Evolutionary conservation across 805 yeast genomes (phyloP).

Genomic region (Lipomyces japonicus): DNA sequence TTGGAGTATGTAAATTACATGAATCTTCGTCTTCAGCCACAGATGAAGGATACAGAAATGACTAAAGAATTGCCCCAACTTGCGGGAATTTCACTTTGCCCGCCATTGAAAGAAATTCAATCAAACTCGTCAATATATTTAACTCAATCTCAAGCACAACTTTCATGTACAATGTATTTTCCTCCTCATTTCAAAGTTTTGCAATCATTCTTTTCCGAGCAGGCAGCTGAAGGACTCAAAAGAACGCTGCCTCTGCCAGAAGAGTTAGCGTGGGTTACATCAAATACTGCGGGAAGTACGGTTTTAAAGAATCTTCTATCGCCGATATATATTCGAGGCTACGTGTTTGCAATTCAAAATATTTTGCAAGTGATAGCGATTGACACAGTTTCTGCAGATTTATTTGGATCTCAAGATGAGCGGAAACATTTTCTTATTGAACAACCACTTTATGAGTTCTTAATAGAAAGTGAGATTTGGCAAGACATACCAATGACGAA

Average conservation of each 20-base stretch:
- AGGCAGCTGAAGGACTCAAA: background rate
- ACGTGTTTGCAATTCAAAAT: conserved; percentile 5
- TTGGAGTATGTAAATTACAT: conserved; percentile 16
- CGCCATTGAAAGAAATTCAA: background rate
- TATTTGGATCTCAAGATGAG: background rate
- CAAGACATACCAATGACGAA: background rate
- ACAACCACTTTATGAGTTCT: conserved; percentile 11
- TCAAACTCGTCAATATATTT: background rate
- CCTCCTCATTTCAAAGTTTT: conserved; percentile 22
- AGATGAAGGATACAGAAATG: conserved; percentile 7
- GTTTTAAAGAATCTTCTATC: conserved; percentile 13
- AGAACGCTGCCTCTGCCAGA: conserved; percentile 16
- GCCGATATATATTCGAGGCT: conserved; percentile 24
- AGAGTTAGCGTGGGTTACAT: conserved; percentile 5
- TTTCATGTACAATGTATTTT: conserved; percentile 18
- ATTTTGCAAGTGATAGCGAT: conserved; percentile 8
- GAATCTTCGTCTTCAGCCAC: conserved; percentile 9
- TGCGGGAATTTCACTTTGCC: conserved; percentile 22
- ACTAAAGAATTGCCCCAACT: conserved; percentile 1
- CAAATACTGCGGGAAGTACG: background rate
- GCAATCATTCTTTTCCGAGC: conserved; percentile 13
- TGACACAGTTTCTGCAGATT: background rate
- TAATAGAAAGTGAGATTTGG: background rate
- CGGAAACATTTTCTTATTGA: background rate
- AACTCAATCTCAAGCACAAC: conserved; percentile 12